phyloP scores from a whole-genome alignment of 139 green algal genomes.

The Volvox africanus region DNA sequence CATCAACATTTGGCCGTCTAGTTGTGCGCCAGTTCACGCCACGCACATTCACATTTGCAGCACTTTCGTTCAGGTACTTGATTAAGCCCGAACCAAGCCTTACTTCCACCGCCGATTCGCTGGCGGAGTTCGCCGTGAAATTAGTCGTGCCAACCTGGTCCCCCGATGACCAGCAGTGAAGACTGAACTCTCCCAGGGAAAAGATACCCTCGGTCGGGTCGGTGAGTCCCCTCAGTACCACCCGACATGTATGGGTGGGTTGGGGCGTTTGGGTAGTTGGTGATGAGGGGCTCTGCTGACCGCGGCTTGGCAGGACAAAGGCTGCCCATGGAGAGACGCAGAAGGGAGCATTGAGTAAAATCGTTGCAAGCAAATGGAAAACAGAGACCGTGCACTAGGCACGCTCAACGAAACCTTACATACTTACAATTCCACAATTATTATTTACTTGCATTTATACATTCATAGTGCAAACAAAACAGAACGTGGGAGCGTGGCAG shows the following conservation, averaged over 20 bases:
- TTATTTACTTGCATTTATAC: too few relatives aligned
- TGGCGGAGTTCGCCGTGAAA: background rate
- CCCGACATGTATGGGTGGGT: background rate
- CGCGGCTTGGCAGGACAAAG: background rate
- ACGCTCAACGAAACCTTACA: too few relatives aligned
- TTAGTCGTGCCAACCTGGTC: background rate
- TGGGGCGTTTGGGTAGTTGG: background rate
- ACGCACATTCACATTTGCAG: background rate
- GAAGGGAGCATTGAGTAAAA: too few relatives aligned
- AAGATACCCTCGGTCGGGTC: background rate
- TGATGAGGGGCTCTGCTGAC: background rate
- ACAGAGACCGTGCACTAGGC: too few relatives aligned
- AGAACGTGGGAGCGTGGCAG: too few relatives aligned
- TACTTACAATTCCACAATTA: too few relatives aligned
- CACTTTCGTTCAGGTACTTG: background rate
- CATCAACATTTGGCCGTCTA: background rate
- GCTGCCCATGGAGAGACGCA: background rate
- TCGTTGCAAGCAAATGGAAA: too few relatives aligned
- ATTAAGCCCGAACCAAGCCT: background rate
- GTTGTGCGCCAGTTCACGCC: background rate
- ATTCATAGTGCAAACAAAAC: too few relatives aligned
- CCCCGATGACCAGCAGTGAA: background rate
- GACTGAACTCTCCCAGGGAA: background rate
- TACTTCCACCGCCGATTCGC: background rate
- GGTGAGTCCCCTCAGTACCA: background rate